These are phyloP conservation scores for Ceratorhiza oryzae-sativae DNA, from an alignment of 1,284 basidiomycete species.

Conservation along the genomic window DNA sequence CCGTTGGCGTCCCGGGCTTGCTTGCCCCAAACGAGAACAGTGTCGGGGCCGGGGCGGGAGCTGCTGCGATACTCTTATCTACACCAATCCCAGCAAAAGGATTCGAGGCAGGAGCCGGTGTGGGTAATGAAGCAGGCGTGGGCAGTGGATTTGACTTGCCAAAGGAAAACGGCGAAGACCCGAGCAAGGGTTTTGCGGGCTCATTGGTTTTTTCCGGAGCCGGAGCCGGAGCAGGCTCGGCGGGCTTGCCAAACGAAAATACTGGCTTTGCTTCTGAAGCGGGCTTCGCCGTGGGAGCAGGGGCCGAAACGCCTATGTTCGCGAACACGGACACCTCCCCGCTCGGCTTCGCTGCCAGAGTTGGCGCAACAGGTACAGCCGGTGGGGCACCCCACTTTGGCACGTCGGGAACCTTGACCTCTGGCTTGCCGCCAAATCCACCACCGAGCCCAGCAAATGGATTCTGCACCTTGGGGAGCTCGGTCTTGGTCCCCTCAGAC, in stretches of 20 bases:
- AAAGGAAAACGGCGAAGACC: background rate
- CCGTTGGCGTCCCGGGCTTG: background rate
- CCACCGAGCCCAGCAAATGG: slow-evolving; percentile 21
- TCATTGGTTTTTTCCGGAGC: background rate
- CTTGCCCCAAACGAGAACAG: slow-evolving; percentile 2
- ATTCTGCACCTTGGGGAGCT: slow-evolving; percentile 21
- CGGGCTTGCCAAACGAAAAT: slow-evolving; percentile 9
- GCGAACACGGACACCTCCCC: slow-evolving; percentile 24
- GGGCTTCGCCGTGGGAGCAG: background rate
- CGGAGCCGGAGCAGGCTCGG: slow-evolving; percentile 2
- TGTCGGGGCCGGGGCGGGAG: background rate
- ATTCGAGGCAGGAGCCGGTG: background rate
- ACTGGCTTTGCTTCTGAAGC: background rate
- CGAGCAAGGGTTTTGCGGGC: background rate
- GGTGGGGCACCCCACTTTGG: slow-evolving; percentile 22
- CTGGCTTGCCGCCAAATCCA: slow-evolving; percentile 17
- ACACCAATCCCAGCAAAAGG: slow-evolving; percentile 6
- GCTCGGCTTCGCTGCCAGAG: slow-evolving; percentile 4
- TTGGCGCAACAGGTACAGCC: background rate
- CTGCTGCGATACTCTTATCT: background rate
- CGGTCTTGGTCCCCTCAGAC: background rate
- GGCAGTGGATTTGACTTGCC: background rate
- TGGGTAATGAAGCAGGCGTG: background rate
- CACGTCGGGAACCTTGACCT: slow-evolving; percentile 32
- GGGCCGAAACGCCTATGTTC: slow-evolving; percentile 19